Evolutionary conservation across 441 rosid genomes (phyloP), one percentile per base, ranked within the genome.

Genomic region (Adansonia grandidieri): DNA sequence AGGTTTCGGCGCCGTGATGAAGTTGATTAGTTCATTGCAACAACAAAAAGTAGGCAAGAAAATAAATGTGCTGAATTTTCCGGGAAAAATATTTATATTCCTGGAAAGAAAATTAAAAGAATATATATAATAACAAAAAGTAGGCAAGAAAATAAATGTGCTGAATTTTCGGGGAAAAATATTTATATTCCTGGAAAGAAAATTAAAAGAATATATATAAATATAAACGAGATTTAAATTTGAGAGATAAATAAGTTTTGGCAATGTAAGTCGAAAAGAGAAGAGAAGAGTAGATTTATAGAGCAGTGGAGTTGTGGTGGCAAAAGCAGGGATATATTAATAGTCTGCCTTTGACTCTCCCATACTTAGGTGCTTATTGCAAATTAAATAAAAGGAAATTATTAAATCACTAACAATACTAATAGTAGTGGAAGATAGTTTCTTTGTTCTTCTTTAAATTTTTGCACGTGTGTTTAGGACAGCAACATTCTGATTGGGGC

Each of bases 1-100:
- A 15, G 11, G 40, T 54, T 56, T 40, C 51, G 64, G 66, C 53
- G 54, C 67, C 66, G 53, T 74, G 77, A 71, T 28, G 75, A 6
- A 71, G 22, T 51, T 71, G 75, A 28, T 71, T 71, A 71, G 22
- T 61, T 53, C 22, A 13, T 24, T 24, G 14, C 11, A 9, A 20
- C 2, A 69, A 20, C 22, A 44, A 20, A 48, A 47, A 13, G 37
- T 47, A 48, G 57, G 73, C 14, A 48, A 48, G 57, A 3, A 48
- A 69, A 45, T 45, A 47, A 10, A 68, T 47, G 54, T 67, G 71
- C 53, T 44, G 24, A 45, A 67, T n/a, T 9, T 44, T 10, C 50
- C 5, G 32, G 11, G 45, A 13, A 15, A 37, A 70, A 28, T 28
- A 51, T 24, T 19, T 17, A 48, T 14, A 48, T 20, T 48, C 24